These are phyloP conservation scores for Stachybotrys echinatus DNA, from an alignment of 2,329 filamentous ascomycete species.

Conservation along the genomic window DNA sequence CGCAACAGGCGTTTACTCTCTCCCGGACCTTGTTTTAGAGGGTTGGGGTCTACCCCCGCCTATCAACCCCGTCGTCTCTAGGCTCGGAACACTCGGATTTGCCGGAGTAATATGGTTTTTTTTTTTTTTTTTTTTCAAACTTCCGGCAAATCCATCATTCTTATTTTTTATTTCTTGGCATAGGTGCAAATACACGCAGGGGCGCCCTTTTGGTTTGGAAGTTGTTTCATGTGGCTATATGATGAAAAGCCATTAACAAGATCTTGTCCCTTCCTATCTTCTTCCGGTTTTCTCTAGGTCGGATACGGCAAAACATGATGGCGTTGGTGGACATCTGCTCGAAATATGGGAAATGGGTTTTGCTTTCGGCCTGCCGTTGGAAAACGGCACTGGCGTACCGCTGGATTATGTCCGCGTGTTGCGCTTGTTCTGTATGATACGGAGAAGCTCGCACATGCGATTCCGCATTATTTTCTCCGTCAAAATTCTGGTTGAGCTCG, in stretches of 20 bases:
- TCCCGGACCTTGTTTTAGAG: neutral
- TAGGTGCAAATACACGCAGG: slow-evolving; percentile 16
- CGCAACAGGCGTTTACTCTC: neutral
- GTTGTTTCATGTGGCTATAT: slow-evolving; percentile 14
- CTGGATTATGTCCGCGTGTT: neutral
- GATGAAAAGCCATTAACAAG: slow-evolving; percentile 5
- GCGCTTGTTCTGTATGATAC: no score
- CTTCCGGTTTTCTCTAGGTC: neutral
- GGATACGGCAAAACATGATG: slow-evolving; percentile 9
- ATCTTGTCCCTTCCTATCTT: neutral
- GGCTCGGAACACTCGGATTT: slow-evolving; percentile 9
- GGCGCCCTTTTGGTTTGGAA: slow-evolving; percentile 8
- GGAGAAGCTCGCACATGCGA: no score
- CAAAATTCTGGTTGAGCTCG: neutral
- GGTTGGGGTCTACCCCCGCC: neutral
- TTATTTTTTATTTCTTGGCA: slow-evolving; percentile 9
- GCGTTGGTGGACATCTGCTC: neutral
- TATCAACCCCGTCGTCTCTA: neutral
- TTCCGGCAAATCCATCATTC: neutral
- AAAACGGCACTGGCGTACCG: no score
- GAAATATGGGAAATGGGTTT: neutral
- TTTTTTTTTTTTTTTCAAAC: slow-evolving; percentile 7
- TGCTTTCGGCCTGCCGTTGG: no score
- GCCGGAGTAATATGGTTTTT: slow-evolving; percentile 4
- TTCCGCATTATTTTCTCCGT: neutral